Evolutionary conservation across 176 grass and related monocot genomes (phyloP), one percentile per base, ranked within the genome.

Genomic region (Calamus simplicifolius): DNA sequence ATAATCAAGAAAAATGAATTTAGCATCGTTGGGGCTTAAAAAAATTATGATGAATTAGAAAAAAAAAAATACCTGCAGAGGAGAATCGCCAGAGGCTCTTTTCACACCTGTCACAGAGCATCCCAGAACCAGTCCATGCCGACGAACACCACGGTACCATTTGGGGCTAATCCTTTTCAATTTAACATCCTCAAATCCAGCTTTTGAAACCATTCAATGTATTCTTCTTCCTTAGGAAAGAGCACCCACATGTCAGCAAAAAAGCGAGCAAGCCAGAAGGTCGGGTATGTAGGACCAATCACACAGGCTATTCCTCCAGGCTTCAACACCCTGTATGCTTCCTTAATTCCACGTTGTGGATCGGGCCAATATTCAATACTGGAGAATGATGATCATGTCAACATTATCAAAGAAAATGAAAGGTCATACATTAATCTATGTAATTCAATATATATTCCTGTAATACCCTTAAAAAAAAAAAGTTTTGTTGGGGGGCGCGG

Each of bases 161-260:
- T 97, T 92, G 16, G 87, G 93, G 54, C 87, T 84, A 43, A 98
- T 98, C 25, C 84, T 87, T 56, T 98, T 98, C 0, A 98, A 59
- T 27, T 88, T 85, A 4, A 97, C 79, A 54, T 98, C 93, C 69
- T 78, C 71, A 66, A 98, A 98, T 48, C 93, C 93, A 4, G 93
- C 93, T 73, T 82, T 16, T 68, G 69, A 79, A 98, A 98, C 93
- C 93, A 98, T 14, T 92, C 87, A 0, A 98, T 81, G 48, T 98
- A 98, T 75, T 97, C 93, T 49, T 91, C 92, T 68, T 97, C 87
- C 74, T 85, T 88, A 7, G 93, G 93, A 4, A 97, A 91, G 27
- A 97, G 78, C 93, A 97, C 91, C 93, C 87, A 98, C 93, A 98
- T 69, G 38, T 92, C 93, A 0, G 87, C 81, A 7, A 92, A 98